Conservation (phyloP, 495 filamentous ascomycete species). For the Podospora bellae-mahoneyi region DNA sequence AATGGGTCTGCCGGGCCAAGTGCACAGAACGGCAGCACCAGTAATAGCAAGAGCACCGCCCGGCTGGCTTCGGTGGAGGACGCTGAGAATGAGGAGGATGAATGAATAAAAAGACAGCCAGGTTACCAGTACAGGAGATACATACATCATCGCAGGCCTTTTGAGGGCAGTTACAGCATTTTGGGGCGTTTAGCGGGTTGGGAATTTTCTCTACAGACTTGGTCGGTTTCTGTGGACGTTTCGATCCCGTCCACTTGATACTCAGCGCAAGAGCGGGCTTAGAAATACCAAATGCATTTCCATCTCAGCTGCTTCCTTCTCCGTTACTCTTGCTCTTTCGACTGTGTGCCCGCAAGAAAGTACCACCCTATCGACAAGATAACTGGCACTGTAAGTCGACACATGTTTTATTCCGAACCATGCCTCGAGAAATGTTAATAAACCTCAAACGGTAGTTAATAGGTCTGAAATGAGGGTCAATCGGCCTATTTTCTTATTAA, state of each 20-base stretch:
- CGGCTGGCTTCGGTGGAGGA: conserved; percentile 42
- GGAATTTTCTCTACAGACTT: background rate
- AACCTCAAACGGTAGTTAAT: no score
- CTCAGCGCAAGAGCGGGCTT: background rate
- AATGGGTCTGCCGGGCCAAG: background rate
- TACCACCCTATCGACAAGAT: background rate
- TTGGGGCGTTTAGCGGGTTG: background rate
- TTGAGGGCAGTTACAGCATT: background rate
- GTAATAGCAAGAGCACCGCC: conserved; percentile 12
- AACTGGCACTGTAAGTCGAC: no score
- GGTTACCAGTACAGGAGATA: background rate
- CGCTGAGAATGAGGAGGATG: conserved; percentile 34
- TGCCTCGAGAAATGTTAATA: no score
- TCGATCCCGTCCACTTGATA: background rate
- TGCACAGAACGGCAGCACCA: conserved; percentile 16
- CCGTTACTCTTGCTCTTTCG: background rate
- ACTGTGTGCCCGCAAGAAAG: background rate
- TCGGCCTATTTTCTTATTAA: no score
- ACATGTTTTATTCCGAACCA: no score
- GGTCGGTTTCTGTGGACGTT: background rate
- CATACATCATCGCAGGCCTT: background rate
- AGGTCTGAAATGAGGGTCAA: no score
- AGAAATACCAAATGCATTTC: background rate
- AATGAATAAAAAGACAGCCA: background rate
- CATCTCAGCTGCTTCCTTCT: background rate